A percentile compares a stretch with the other conserved stretches of the same genome.
phyloP scores from a whole-genome alignment of 1,284 basidiomycete genomes.

The Coniferiporia sulphurascens region DNA sequence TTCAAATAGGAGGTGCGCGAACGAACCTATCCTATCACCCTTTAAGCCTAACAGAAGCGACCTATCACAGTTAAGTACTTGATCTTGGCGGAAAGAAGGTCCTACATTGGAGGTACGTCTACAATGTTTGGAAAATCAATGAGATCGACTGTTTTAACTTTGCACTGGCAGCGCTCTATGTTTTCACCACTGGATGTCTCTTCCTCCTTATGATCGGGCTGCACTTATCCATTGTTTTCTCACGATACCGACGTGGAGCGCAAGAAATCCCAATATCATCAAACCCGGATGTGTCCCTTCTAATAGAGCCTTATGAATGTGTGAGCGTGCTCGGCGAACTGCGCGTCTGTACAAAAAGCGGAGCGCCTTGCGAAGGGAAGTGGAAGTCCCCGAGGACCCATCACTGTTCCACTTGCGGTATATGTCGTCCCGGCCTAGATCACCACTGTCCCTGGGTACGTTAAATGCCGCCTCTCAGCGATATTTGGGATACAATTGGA shows the following conservation, averaged over 20 bases:
- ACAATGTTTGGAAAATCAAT: too few relatives aligned
- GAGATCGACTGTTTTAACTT: neutral
- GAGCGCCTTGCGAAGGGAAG: constrained; percentile 31
- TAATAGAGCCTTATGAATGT: constrained; percentile 12
- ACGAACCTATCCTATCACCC: too few relatives aligned
- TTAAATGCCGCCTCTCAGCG: neutral
- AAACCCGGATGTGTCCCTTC: neutral
- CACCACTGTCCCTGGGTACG: constrained; percentile 55
- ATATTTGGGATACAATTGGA: neutral
- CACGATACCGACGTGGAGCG: neutral
- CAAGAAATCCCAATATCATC: neutral
- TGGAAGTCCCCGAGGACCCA: constrained; percentile 50
- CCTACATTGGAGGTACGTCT: constrained; percentile 2
- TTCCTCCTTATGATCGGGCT: neutral
- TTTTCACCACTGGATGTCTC: neutral
- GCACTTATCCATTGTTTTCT: neutral
- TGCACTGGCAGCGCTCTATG: constrained; percentile 2
- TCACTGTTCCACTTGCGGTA: constrained; percentile 47
- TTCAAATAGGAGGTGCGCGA: constrained; percentile 7
- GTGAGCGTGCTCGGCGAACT: constrained; percentile 3
- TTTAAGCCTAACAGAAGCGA: neutral
- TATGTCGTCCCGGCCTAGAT: constrained; percentile 47
- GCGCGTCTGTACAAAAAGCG: neutral
- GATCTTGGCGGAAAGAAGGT: constrained; percentile 2
- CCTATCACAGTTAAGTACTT: constrained; percentile 1